A percentile compares a stretch with the other conserved stretches of the same genome.
Evolutionary conservation across 768 basidiomycete species (phyloP).

Genomic region (Asterophora lycoperdoides): DNA sequence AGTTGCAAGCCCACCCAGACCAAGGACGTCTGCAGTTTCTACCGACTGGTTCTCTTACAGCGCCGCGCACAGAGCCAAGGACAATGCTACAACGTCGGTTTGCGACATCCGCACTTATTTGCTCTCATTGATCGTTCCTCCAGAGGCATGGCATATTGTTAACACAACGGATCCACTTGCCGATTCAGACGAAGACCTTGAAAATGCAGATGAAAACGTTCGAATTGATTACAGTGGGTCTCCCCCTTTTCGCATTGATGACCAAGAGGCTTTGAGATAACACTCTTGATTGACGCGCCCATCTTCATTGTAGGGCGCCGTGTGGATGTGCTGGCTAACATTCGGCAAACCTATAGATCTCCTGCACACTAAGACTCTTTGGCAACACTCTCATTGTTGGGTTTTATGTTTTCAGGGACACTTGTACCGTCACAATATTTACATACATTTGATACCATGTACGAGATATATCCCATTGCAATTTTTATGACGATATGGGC

Average conservation of each 20-base stretch:
- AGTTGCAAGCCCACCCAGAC: constrained; percentile 12
- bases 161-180: constrained; percentile 58
- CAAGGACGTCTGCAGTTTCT: constrained; percentile 9
- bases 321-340: constrained; percentile 21
- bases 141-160: constrained; percentile 74
- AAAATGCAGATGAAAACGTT: constrained; percentile 52
- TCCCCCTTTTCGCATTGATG: not conserved
- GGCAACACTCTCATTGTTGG: not conserved
- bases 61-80: constrained; percentile 26
- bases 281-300: constrained; percentile 5
- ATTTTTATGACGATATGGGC: not conserved
- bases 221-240: constrained; percentile 62
- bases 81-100: constrained; percentile 45
- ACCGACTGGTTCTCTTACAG: constrained; percentile 1
- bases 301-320: constrained; percentile 39
- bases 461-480: constrained; percentile 10
- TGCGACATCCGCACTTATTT: constrained; percentile 4
- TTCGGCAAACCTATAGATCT: constrained; percentile 9
- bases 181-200: constrained; percentile 69
- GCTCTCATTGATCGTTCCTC: constrained; percentile 9
- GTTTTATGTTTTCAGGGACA: not conserved
- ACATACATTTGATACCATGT: constrained; percentile 3
- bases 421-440: not conserved
- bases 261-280: constrained; percentile 1
- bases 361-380: not conserved